Conservation (phyloP, 2,329 filamentous ascomycete species). For the Penicillium olsonii region DNA sequence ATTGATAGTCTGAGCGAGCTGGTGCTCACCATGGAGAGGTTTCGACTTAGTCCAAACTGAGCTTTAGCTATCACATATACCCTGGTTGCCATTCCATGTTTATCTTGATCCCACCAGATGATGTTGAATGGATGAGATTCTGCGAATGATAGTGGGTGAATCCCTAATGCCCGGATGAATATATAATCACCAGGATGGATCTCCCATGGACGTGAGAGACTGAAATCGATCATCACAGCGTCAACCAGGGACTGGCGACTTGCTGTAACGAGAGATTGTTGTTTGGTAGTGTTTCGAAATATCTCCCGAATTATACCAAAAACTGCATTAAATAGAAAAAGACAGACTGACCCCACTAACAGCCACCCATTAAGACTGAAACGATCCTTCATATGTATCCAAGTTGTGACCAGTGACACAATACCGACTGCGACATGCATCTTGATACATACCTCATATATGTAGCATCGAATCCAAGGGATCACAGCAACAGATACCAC, state of each 20-base stretch:
- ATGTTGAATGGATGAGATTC: slow-evolving; percentile 4
- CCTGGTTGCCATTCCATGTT: not conserved
- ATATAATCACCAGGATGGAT: slow-evolving; percentile 1
- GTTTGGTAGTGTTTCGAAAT: not conserved
- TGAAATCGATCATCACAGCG: not conserved
- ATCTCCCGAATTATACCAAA: not conserved
- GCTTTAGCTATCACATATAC: not conserved
- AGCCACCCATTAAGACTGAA: not conserved
- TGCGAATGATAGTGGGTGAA: not conserved
- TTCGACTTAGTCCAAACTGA: not conserved
- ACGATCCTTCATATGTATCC: not conserved
- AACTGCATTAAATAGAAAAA: not conserved
- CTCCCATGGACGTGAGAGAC: not conserved
- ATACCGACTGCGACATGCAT: not conserved
- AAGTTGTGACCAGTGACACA: not conserved
- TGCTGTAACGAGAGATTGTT: not conserved
- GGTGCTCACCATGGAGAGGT: not conserved
- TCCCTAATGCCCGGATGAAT: not conserved
- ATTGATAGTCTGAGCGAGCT: not conserved
- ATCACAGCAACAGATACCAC: not conserved
- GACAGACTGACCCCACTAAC: not conserved
- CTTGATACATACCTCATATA: not conserved
- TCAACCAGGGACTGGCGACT: not conserved
- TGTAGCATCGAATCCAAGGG: not conserved
- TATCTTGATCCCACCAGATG: slow-evolving; percentile 3